Evolutionary conservation across 148 eudicot species (phyloP), one percentile per base, ranked within the genome.

Genomic region (Amaranthus palmeri): DNA sequence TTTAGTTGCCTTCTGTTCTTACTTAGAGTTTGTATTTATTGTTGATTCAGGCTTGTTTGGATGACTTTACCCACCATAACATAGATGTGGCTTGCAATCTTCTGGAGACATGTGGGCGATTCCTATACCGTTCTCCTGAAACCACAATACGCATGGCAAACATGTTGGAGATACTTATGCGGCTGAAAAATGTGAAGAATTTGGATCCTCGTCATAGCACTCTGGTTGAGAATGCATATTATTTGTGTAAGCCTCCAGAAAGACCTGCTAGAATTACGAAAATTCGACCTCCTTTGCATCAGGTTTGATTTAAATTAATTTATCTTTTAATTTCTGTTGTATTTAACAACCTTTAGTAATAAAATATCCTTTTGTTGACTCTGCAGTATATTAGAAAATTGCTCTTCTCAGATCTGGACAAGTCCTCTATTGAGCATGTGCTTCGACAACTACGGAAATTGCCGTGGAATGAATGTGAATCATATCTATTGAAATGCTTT

Each of bases 21-120:
- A 71, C 68, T 69, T 47, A 55, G 18, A 25, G 25, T 11, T 72
- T 10, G 54, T 42, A 13, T 71, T 62, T 67, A 49, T 72, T 72
- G 65, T 62, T 84, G 56, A 17, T 40, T 44, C 86, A 93, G 98
- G 88, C 91, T 71, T 93, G 98, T 78, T 85, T 93, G 74, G 98
- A 93, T 84, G 98, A 93, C 70, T 93, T 93, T 81, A 83, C 86
- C 40, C 98, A 93, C 81, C 98, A 93, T 81, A 93, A 91, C 77
- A 93, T 93, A 67, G 98, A 93, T 72, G 98, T 93, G 75, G 98
- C 98, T 66, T 93, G 98, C 89, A 93, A 87, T 84, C 98, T 93
- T 83, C 90, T 93, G 79, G 98, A 93, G 86, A 93, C 97, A 43
- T 91, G 98, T 79, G 98, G 98, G 58, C 90, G 97, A 44, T 93